Evolutionary conservation across 1,284 basidiomycete species (phyloP).

Genomic region (Microbotryum scabiosae): DNA sequence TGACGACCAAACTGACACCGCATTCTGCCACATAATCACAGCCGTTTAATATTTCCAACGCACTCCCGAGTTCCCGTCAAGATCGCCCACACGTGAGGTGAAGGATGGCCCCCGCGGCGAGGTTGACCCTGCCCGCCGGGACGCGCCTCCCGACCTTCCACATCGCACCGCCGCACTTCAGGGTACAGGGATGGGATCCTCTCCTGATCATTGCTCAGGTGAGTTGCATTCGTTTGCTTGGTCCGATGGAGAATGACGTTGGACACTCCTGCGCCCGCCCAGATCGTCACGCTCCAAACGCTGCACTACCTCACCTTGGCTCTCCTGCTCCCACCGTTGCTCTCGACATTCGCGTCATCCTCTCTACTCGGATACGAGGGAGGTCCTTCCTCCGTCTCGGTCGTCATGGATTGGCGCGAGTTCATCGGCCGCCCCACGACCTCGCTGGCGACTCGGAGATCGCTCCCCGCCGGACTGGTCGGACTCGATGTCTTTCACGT

Average conservation of each 20-base stretch:
- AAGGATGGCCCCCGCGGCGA: conserved; percentile 23
- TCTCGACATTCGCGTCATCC: conserved; percentile 64
- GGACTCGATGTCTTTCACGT: neutral
- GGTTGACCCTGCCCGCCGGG: conserved; percentile 16
- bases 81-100: neutral
- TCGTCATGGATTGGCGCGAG: conserved; percentile 96
- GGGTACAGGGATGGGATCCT: conserved; percentile 53
- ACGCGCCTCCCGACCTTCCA: conserved; percentile 13
- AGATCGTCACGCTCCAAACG: conserved; percentile 88
- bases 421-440: conserved; percentile 74
- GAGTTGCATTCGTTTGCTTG: conserved; percentile 22
- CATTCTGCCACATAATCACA: neutral
- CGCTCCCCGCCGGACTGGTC: conserved; percentile 44
- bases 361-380: conserved; percentile 72
- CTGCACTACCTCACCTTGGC: conserved; percentile 84
- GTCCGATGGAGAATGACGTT: conserved; percentile 28
- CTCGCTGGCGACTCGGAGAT: conserved; percentile 36
- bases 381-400: conserved; percentile 72
- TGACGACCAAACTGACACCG: neutral
- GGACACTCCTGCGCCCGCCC: conserved; percentile 1
- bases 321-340: conserved; percentile 69
- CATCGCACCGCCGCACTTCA: conserved; percentile 14
- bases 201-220: conserved; percentile 63
- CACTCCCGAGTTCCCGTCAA: neutral
- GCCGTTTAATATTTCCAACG: neutral